Percentiles rank a stretch among this genome's conserved stretches.
Evolutionary conservation across 257 asterid species (phyloP).

Genomic region (Solanum gandarillasii): DNA sequence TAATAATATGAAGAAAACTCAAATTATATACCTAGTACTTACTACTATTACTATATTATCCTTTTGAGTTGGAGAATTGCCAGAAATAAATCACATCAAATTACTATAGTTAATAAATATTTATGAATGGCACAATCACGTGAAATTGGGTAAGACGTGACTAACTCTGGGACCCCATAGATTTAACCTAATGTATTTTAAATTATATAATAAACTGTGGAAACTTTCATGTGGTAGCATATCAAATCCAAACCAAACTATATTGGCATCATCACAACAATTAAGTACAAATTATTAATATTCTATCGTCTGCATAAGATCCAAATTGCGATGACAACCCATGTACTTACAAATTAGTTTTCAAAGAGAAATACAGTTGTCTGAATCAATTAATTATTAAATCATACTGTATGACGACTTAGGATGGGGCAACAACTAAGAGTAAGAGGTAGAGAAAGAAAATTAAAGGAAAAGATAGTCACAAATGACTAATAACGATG

Average conservation of each 20-base stretch:
- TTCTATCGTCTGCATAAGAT: constrained; percentile 10
- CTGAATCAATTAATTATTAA: background rate
- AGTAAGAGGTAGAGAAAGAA: no score
- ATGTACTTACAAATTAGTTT: constrained; percentile 1
- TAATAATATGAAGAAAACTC: background rate
- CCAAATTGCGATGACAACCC: background rate
- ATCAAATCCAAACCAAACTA: background rate
- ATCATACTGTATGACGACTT: background rate
- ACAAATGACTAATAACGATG: background rate
- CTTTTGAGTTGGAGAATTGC: background rate
- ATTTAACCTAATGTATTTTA: constrained; percentile 2
- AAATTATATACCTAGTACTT: background rate
- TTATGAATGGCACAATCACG: background rate
- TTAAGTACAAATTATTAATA: constrained; percentile 13
- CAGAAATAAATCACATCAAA: background rate
- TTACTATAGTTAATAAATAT: background rate
- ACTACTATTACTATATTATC: background rate
- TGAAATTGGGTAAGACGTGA: background rate
- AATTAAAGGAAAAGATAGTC: background rate
- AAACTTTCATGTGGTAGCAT: background rate
- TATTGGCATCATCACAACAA: background rate
- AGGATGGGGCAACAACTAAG: background rate
- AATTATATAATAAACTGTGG: background rate
- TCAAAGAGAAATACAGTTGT: background rate
- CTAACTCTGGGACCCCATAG: background rate